Evolutionary conservation across 768 basidiomycete species (phyloP), one percentile per base, ranked within the genome.

Genomic region (Amanita pseudoporphyria): DNA sequence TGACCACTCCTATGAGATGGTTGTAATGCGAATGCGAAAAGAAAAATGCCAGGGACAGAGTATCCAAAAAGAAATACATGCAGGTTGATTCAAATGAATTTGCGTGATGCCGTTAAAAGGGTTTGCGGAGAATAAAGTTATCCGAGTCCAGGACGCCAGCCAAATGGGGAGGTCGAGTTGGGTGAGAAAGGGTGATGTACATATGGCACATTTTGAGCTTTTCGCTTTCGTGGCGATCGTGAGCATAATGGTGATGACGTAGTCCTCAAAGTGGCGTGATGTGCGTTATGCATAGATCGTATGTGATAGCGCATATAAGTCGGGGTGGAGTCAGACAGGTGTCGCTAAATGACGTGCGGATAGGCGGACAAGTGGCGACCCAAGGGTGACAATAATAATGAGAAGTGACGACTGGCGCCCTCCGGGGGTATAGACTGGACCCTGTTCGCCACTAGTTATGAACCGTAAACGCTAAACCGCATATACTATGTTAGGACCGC

Each of bases 101-200:
- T 41, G 40, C 40, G 40, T 41, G 40, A 41, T 22, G 21, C 38
- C 19, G 22, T 24, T 28, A 28, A 22, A 41, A 24, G 40, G 40
- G 40, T 41, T 41, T 41, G 40, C 40, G 40, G 40, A 41, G 40
- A 41, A 41, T 41, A 41, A 41, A 41, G 40, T 22, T 22, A 41
- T 41, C 24, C 14, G 24, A 41, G 7, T 28, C 26, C 26, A 13
- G 5, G 21, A 14, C 40, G 24, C 22, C 12, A 24, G 24, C 40
- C 40, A 14, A 3, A 22, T 22, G 22, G 10, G 40, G 40, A 22
- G 40, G 26, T 28, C 22, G 10, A 26, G 24, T 22, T 24, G 22
- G 40, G 21, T 22, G 14, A 22, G 40, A 14, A 14, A 21, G 39
- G 24, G 10, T 41, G 21, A 41, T 41, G 24, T 41, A 41, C 40